Evolutionary conservation across 2,329 filamentous ascomycete genomes (phyloP), one percentile per base, ranked within the genome.

Genomic region (Tothia fuscella): DNA sequence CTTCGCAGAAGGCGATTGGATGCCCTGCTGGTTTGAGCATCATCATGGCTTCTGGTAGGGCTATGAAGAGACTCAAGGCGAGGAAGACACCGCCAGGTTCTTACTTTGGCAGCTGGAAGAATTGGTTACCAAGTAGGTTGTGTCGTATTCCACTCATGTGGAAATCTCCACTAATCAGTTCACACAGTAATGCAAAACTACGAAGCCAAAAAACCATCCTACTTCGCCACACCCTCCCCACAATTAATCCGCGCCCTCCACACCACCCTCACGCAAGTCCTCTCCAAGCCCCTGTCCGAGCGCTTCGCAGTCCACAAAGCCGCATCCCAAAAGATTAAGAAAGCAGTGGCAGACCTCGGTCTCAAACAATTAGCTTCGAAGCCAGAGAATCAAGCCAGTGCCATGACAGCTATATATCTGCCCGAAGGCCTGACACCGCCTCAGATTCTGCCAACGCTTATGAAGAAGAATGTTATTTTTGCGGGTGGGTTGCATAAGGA

Each of bases 401-500:
- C 84, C 54, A 98, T 98, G 91, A 98, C 91, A 3, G 89, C 91
- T 45, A 91, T 98, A 51, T 95, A 91, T 63, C 73, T 98, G 42
- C 91, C 91, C 2, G 85, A 96, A 47, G 80, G 73, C 30, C 67
- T 96, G 41, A 78, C 80, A 52, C 80, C 82, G 22, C 74, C 87
- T 2, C 84, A 94, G 50, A 70, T 98, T 25, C 71, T 98, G 41
- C 88, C 91, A 10, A 87, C 78, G 57, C 68, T 98, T 48, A 63
- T 85, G 48, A 84, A 83, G 67, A 88, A 82, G 62, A 87, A 87
- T 22, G 83, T 98, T 30, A 76, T 98, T 46, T 96, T 96, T 59
- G 91, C 91, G 19, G 91, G 87, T 46, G 91, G 91, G 47, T 73
- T 98, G 53, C 91, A 98, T 70, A 94, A 91, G 72, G 85, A 93